phyloP scores from a whole-genome alignment of 2,329 filamentous ascomycete species.

The Fusarium sp. region DNA sequence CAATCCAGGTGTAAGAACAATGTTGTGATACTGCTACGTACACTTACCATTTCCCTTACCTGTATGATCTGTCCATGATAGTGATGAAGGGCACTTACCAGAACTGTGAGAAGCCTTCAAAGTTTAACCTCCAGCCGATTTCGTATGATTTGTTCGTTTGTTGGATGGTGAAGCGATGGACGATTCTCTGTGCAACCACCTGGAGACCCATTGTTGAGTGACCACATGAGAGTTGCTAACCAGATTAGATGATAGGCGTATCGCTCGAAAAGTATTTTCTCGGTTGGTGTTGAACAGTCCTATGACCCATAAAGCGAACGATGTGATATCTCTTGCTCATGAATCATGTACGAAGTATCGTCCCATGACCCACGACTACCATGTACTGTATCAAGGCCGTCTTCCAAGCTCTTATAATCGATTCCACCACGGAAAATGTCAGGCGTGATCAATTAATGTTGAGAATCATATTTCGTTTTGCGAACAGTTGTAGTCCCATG shows the following conservation, averaged over 20 bases:
- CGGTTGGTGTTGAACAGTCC: neutral
- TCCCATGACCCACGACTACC: constrained; percentile 9
- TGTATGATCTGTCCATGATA: neutral
- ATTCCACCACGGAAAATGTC: neutral
- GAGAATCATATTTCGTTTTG: neutral
- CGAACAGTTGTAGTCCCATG: neutral
- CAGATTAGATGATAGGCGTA: neutral
- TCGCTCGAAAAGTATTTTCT: neutral
- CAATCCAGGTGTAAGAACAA: neutral
- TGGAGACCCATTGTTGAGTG: neutral
- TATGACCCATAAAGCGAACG: neutral
- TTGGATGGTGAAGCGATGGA: neutral
- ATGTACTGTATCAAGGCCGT: neutral
- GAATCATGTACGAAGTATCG: neutral
- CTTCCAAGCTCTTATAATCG: constrained; percentile 23
- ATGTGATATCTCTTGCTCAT: constrained; percentile 27
- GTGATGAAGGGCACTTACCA: neutral
- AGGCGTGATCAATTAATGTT: neutral
- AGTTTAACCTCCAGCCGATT: neutral
- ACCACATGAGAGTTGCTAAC: neutral
- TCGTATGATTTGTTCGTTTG: neutral
- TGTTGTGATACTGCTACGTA: neutral
- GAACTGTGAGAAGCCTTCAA: neutral
- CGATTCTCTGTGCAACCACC: neutral
- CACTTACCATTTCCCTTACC: neutral